Percentiles rank a stretch among this genome's conserved stretches.
These are phyloP conservation scores for Lunularia cruciata DNA, from an alignment of 225 moss, liverwort and hornwort genomes.

Conservation along the genomic window DNA sequence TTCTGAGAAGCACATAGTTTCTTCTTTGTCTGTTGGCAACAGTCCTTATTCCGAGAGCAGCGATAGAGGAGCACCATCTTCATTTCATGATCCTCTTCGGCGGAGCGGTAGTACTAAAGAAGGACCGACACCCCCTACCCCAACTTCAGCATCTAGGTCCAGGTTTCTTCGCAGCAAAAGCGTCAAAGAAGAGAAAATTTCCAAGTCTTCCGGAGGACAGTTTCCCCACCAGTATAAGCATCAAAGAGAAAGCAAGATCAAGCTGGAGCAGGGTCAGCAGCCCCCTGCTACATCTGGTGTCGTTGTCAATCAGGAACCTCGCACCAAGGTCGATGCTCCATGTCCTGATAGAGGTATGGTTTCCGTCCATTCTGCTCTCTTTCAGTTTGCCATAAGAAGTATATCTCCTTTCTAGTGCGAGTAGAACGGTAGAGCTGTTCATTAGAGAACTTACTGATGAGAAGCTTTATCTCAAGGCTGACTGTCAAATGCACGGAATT, in stretches of 20 bases:
- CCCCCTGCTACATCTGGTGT: background rate
- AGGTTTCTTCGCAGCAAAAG: conserved; percentile 52
- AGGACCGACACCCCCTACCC: conserved; percentile 21
- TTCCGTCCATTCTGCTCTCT: background rate
- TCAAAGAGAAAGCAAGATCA: conserved; percentile 8
- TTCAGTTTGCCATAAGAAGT: background rate
- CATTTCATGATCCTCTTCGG: conserved; percentile 40
- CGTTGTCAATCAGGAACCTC: conserved; percentile 8
- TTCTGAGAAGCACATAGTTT: conserved; percentile 40
- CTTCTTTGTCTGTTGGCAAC: conserved; percentile 37
- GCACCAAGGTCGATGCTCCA: background rate
- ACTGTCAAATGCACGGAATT: too few species aligned
- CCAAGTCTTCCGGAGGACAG: conserved; percentile 20
- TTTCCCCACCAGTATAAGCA: conserved; percentile 18
- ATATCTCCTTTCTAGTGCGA: too few species aligned
- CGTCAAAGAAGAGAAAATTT: conserved; percentile 45
- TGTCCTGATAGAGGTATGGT: conserved; percentile 24
- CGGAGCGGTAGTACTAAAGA: conserved; percentile 50
- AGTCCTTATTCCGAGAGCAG: conserved; percentile 48
- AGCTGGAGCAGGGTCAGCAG: conserved; percentile 12
- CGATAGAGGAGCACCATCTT: conserved; percentile 37
- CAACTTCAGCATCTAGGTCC: conserved; percentile 27
- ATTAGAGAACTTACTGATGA: too few species aligned
- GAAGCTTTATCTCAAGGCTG: too few species aligned
- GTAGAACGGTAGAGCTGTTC: too few species aligned